Base-by-base conservation (phyloP, 805 yeast species). In the Yarrowia divulgata region DNA sequence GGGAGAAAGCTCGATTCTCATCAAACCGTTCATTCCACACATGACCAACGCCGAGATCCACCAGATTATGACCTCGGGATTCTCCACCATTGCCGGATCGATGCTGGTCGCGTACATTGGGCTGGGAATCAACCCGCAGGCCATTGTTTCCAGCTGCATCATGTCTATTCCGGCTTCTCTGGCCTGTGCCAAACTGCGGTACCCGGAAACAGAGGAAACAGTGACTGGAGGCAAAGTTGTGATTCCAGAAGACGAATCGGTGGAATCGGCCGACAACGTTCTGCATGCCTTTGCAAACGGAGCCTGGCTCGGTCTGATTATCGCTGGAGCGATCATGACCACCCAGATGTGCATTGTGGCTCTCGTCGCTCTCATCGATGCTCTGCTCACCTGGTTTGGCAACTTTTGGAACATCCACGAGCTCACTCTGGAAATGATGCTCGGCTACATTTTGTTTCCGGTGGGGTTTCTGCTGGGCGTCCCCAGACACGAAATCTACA, bases 121-220 rank as follows among this genome's bases (percentile, higher is more conserved):
- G 3, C 79, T 87, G 75, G 90, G 90, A 43, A 81, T 87, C 72
- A 85, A 85, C 72, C 81, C 90, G 1, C 88, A 85, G 72, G 89
- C 88, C 7, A 80, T 87, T 74, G 85, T 87, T n/a, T 84, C 88
- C 29, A 84, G 88, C 45, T 87, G 90, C 79, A 87, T 87, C 67
- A 87, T 87, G 90, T 86, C 89, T 1, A 86, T 87, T 74, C 90
- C 90, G 8, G 88, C 87, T 42, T 83, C 88, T 13, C 77, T 87
- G 71, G 88, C 89, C 3, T 84, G 85, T n/a, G 84, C 88, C 8
- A 87, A 86, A 72, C 79, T 87, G 71, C 81, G 89, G 74, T 79
- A 78, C 71, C 90, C 90, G 9, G 90, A 87, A 73, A 81, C 84
- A 3, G 89, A 87, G 71, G 82, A 79, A 70, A 81, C 89, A 1